Evolutionary conservation across 768 basidiomycete genomes (phyloP), one percentile per base, ranked within the genome.

Genomic region (Boletus vermiculosoides): DNA sequence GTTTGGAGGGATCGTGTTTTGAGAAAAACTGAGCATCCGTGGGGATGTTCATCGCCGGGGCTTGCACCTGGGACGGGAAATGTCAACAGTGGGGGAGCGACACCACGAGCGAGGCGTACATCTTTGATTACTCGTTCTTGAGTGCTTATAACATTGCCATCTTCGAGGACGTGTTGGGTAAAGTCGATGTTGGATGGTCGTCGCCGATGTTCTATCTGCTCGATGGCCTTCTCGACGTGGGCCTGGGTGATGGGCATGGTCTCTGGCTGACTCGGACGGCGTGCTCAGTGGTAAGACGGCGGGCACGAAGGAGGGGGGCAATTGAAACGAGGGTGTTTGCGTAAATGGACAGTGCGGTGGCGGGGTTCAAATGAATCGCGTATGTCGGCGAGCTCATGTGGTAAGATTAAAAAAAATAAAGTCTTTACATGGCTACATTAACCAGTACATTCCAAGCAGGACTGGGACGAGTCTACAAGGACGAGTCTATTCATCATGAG

Each of bases 51-150:
- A 96, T 95, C 48, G 97, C 95, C 25, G 97, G 96, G 25, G 97
- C 95, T 86, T 98, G 97, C 9, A 98, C 94, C 94, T 97, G 68
- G 11, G 5, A 36, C 20, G 25, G 31, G 36, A 11, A 34, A 20
- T 8, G 44, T 59, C 42, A 63, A 39, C 25, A 50, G 59, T 55
- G 53, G 54, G 25, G 52, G 50, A 46, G 36, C n/a, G 25, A 50
- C 25, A 8, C n/a, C 25, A 44, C 2, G 56, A 34, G 28, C 16
- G 31, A 37, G 33, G 23, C 86, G 63, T 63, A 96, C 94, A 77
- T 98, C 96, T 75, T 98, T 98, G 68, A 98, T 85, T 45, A 97
- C 92, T 63, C 96, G 84, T 74, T 98, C 95, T 66, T 93, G 92
- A 12, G 97, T 98, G 74, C 86, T 91, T 66, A 97, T 88, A 50